Evolutionary conservation across 768 basidiomycete genomes (phyloP).

Genomic region (Auricularia sp.): DNA sequence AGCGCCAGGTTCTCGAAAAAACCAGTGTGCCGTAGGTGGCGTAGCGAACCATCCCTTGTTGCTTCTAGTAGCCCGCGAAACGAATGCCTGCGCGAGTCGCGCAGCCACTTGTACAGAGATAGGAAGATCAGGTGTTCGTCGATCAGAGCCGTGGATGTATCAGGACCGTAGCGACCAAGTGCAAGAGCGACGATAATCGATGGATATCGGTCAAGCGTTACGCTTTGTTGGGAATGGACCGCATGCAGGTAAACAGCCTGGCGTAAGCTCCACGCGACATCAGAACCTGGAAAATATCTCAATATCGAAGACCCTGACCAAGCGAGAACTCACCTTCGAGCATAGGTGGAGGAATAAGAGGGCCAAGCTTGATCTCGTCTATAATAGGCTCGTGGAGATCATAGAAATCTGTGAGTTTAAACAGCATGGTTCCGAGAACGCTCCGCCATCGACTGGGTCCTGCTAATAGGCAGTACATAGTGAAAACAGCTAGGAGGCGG

Average conservation of each 20-base stretch:
- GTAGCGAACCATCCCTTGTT: not conserved
- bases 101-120: not conserved
- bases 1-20: not conserved
- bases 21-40: not conserved
- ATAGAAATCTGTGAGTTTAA: not conserved
- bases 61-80: not conserved
- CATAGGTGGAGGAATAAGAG: not conserved
- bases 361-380: not conserved
- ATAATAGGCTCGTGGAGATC: not conserved
- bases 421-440: not conserved
- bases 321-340: not conserved
- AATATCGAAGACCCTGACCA: too few relatives aligned
- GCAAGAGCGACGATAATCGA: not conserved
- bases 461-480: not conserved
- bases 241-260: too few relatives aligned
- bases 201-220: not conserved
- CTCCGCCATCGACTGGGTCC: not conserved
- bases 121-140: not conserved
- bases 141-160: not conserved
- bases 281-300: too few relatives aligned
- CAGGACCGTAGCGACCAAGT: not conserved
- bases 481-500: not conserved
- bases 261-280: too few relatives aligned
- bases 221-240: not conserved
- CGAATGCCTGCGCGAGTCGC: not conserved